phyloP scores from a whole-genome alignment of 2,329 filamentous ascomycete species.

The Dichotomopilus funicola region DNA sequence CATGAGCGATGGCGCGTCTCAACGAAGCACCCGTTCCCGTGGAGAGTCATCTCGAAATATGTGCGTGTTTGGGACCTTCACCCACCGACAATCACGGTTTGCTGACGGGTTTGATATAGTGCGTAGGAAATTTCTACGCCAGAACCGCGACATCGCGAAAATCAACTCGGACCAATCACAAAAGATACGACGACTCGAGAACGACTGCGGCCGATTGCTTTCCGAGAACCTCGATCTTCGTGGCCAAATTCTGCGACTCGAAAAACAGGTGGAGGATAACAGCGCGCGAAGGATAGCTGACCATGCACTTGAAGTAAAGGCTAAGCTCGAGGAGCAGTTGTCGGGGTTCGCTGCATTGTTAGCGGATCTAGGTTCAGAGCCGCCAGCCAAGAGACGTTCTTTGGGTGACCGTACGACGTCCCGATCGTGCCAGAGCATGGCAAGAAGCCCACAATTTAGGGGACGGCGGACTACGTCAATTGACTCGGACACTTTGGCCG shows the following conservation, averaged over 20 bases:
- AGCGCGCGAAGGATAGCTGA: conserved; percentile 54
- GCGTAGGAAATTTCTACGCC: conserved; percentile 70
- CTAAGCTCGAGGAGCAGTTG: conserved; percentile 65
- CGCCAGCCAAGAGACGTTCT: conserved; percentile 45
- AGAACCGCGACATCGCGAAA: conserved; percentile 77
- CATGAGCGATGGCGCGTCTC: conserved; percentile 62
- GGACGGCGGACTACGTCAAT: conserved; percentile 47
- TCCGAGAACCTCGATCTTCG: conserved; percentile 73
- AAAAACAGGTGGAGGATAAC: conserved; percentile 59
- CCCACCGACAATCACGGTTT: conserved; percentile 15
- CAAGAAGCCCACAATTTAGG: conserved; percentile 46
- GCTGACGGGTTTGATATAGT: conserved; percentile 42
- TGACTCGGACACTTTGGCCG: conserved; percentile 45
- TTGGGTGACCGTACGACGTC: conserved; percentile 36
- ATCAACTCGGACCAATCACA: conserved; percentile 72
- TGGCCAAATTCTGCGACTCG: conserved; percentile 61
- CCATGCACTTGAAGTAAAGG: conserved; percentile 62
- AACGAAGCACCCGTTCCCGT: conserved; percentile 63
- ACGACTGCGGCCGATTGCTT: conserved; percentile 66
- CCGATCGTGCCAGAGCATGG: conserved; percentile 28
- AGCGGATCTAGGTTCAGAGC: conserved; percentile 56
- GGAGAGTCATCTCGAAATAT: conserved; percentile 59
- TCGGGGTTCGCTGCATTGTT: conserved; percentile 63
- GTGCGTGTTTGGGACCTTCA: conserved; percentile 44
- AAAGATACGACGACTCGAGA: conserved; percentile 69